Evolutionary conservation across 2,329 filamentous ascomycete genomes (phyloP), one percentile per base, ranked within the genome.

Genomic region (Colletotrichum falcatum): DNA sequence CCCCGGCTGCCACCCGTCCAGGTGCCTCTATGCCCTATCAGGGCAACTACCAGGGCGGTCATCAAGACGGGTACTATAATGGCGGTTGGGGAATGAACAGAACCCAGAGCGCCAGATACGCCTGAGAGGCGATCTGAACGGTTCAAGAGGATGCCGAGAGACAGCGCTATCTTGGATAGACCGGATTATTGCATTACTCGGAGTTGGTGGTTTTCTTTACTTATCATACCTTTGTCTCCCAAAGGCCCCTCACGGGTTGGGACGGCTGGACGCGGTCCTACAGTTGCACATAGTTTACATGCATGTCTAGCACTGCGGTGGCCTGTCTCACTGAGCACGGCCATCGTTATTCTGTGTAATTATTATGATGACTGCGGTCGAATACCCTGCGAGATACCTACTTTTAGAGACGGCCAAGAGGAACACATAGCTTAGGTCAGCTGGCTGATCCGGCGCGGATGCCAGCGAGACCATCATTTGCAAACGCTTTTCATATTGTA

Each of bases 81-180:
- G 51, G 59, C 5, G 65, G 61, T 12, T 73, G 66, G 70, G 46
- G 61, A 20, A 66, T 63, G 39, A 49, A 72, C 35, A 73, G 69
- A 26, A 69, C 63, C 18, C 67, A 62, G 48, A 75, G 73, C 54
- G 72, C 70, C 61, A 73, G 75, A 65, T 77, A 76, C 68, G 75
- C 75, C 60, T 77, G 71, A 63, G 44, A 35, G 14, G 16, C 12
- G 28, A 37, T 5, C 16, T 55, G 42, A 26, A 30, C 14, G 20
- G 55, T 18, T 23, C 35, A 16, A 30, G 18, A 37, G 56, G 42
- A 23, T n/a, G 20, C n/a, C 26, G 20, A 68, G 35, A 26, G 28
- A 37, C 51, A 12, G 26, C n/a, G 23, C n/a, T 49, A 16, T 16
- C 11, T 42, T 33, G 48, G 35, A 20, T 51, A 61, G 42, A 49